A percentile compares a stretch with the other conserved stretches of the same genome.
Evolutionary conservation across 352 stramenopile genomes (phyloP).

Genomic region (Phytophthora pistaciae): DNA sequence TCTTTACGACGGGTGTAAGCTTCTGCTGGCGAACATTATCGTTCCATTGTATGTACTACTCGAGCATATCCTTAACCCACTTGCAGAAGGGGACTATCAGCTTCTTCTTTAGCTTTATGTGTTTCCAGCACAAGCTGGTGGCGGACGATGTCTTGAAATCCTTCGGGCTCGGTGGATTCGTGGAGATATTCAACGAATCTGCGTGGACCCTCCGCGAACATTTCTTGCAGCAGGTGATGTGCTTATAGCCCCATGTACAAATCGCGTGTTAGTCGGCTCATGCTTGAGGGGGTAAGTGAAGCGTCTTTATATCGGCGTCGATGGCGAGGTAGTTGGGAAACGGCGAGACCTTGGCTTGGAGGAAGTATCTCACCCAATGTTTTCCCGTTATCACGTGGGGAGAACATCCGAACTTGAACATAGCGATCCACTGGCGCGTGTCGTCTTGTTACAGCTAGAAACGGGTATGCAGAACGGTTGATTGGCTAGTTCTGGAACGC

Average conservation of each 20-base stretch:
- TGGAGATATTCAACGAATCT: neutral
- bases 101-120: neutral
- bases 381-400: constrained; percentile 4
- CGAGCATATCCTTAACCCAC: neutral
- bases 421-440: constrained; percentile 6
- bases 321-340: constrained; percentile 7
- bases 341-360: constrained; percentile 3
- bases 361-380: constrained; percentile 6
- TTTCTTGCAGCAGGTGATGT: neutral
- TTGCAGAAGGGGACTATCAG: neutral
- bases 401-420: constrained; percentile 5
- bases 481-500: neutral
- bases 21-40: neutral
- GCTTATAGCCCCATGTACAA: constrained; percentile 9
- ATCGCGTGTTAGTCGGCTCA: neutral
- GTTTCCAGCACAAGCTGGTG: neutral
- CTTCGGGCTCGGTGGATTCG: neutral
- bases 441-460: neutral
- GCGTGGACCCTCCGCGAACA: neutral
- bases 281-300: neutral
- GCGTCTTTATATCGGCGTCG: neutral
- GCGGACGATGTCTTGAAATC: neutral
- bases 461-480: neutral
- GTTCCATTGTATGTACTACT: neutral
- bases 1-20: neutral